Evolutionary conservation across 371 early-diverging fungal species (phyloP).

Genomic region (Actinomortierella ambigua): DNA sequence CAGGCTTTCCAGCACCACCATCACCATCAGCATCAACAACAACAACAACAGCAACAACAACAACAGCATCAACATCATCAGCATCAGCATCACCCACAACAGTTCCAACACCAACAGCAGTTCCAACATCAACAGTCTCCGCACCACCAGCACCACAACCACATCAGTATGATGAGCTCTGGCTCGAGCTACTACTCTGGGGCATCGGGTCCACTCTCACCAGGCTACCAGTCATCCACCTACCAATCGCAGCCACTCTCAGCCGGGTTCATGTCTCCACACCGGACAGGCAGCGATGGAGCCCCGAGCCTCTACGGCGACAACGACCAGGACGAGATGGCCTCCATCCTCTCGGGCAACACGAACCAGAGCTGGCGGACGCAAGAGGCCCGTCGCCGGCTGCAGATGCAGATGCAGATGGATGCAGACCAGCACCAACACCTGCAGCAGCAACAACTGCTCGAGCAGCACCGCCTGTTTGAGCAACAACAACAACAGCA

Average conservation of each 20-base stretch:
- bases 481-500: conserved; percentile 17
- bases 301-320: conserved; percentile 22
- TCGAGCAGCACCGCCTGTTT: conserved; percentile 10
- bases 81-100: background rate
- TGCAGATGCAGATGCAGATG: conserved; percentile 32
- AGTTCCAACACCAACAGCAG: background rate
- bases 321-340: conserved; percentile 20
- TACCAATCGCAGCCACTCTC: too few relatives aligned
- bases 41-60: background rate
- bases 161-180: too few relatives aligned
- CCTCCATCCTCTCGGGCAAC: conserved; percentile 11
- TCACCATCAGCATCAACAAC: conserved; percentile 4
- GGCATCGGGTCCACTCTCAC: too few relatives aligned
- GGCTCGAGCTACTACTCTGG: too few relatives aligned
- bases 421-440: conserved; percentile 15
- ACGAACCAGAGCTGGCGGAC: conserved; percentile 8
- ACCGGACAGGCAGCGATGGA: conserved; percentile 11
- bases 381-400: conserved; percentile 18
- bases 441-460: conserved; percentile 18
- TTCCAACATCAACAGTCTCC: too few relatives aligned
- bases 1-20: too few relatives aligned
- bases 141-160: too few relatives aligned
- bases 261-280: conserved; percentile 3
- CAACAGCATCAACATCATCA: conserved; percentile 1
- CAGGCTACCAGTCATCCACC: too few relatives aligned